phyloP scores from a whole-genome alignment of 306 rosid genomes.

The Quercus wislizeni region DNA sequence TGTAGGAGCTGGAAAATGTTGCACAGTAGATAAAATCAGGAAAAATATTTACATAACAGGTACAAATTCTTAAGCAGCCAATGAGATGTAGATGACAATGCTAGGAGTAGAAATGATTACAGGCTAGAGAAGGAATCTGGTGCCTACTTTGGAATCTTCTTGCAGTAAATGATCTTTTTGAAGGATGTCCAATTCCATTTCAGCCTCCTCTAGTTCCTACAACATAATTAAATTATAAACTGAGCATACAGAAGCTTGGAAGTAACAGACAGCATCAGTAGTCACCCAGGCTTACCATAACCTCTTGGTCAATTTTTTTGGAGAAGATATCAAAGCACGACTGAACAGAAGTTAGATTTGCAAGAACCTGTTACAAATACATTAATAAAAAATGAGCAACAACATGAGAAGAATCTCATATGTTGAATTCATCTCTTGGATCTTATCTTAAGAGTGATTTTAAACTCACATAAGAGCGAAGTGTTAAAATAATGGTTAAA shows the following conservation, averaged over 20 bases:
- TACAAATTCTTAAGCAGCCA: background rate
- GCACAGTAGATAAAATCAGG: slow-evolving; percentile 5
- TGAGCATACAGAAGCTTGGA: background rate
- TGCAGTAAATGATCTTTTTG: slow-evolving; percentile 53
- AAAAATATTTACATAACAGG: slow-evolving; percentile 1
- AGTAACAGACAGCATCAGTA: slow-evolving; percentile 19
- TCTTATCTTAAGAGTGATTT: too few species aligned
- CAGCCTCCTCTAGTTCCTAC: slow-evolving; percentile 92
- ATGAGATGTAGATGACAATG: slow-evolving; percentile 4
- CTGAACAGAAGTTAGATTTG: slow-evolving; percentile 68
- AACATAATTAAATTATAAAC: slow-evolving; percentile 29
- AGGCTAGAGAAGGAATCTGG: slow-evolving; percentile 35
- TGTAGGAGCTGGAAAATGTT: slow-evolving; percentile 45
- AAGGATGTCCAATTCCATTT: slow-evolving; percentile 70
- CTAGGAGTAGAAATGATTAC: slow-evolving; percentile 35
- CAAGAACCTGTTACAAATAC: slow-evolving; percentile 58
- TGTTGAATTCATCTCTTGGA: too few species aligned
- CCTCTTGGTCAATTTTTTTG: slow-evolving; percentile 60
- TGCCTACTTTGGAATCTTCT: slow-evolving; percentile 38
- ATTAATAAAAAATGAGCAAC: slow-evolving; percentile 17
- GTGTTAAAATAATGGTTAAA: too few species aligned
- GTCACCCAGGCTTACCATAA: slow-evolving; percentile 49
- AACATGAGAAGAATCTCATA: background rate
- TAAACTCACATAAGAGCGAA: too few species aligned
- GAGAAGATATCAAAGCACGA: slow-evolving; percentile 76